Percentiles rank a stretch among this genome's conserved stretches.
These are phyloP conservation scores for Jaapia argillacea DNA, from an alignment of 768 basidiomycete species.

Conservation along the genomic window DNA sequence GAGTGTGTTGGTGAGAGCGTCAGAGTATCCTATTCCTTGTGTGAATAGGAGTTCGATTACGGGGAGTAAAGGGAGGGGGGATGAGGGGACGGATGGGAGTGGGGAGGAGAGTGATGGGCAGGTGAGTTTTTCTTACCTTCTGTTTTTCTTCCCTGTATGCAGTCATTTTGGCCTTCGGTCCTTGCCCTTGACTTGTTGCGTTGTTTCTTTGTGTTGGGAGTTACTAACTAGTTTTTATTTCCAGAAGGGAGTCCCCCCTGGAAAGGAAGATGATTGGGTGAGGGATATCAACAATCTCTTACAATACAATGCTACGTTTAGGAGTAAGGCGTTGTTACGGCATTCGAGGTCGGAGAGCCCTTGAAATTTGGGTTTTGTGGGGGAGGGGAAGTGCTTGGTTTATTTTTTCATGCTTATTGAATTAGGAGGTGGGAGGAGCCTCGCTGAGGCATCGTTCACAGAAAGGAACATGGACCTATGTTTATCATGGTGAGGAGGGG, in stretches of 20 bases:
- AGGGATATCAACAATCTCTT: constrained; percentile 90
- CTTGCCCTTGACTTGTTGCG: too few species aligned
- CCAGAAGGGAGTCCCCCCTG: constrained; percentile 24
- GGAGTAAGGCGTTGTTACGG: constrained; percentile 76
- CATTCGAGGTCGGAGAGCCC: constrained; percentile 63
- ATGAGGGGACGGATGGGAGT: constrained; percentile 25
- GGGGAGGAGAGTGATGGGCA: constrained; percentile 42
- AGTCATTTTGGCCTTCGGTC: too few species aligned
- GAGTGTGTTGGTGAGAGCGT: constrained; percentile 76
- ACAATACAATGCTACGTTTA: constrained; percentile 91
- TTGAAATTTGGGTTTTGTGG: too few species aligned
- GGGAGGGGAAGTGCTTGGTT: too few species aligned
- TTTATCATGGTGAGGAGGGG: too few species aligned
- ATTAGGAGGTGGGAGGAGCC: too few species aligned
- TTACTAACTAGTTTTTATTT: not conserved
- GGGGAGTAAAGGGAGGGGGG: constrained; percentile 27
- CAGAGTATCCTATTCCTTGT: constrained; percentile 86
- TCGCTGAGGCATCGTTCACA: too few species aligned
- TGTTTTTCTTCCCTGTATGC: not conserved
- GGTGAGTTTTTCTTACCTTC: constrained; percentile 15
- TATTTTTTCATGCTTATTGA: too few species aligned
- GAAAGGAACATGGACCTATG: too few species aligned
- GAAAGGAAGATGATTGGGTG: constrained; percentile 93
- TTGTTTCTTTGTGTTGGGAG: not conserved
- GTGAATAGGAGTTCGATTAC: constrained; percentile 80